Evolutionary conservation across 2,329 filamentous ascomycete species (phyloP).

Genomic region (Diplodia mutila): DNA sequence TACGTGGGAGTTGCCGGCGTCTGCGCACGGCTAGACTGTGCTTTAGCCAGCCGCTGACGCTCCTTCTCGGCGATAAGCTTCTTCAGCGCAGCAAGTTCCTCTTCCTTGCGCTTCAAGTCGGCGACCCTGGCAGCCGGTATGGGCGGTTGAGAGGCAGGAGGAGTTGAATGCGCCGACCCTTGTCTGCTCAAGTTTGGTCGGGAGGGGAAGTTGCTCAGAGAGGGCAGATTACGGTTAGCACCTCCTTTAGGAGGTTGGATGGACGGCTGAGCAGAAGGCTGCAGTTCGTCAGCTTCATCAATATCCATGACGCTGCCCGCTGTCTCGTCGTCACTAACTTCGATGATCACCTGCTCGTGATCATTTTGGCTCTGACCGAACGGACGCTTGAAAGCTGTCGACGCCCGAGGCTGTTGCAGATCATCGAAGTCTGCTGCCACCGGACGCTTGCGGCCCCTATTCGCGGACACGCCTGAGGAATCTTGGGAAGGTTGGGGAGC

Average conservation of each 20-base stretch:
- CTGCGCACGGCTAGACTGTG: constrained; percentile 20
- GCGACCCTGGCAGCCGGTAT: constrained; percentile 44
- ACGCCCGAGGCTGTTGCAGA: constrained; percentile 9
- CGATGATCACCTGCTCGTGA: constrained; percentile 73
- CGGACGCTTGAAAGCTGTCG: constrained; percentile 58
- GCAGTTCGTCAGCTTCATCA: constrained; percentile 52
- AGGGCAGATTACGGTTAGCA: constrained; percentile 15
- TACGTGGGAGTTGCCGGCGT: constrained; percentile 23
- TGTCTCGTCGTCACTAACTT: constrained; percentile 76
- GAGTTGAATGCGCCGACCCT: constrained; percentile 37
- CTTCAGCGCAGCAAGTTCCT: constrained; percentile 53
- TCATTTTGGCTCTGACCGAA: constrained; percentile 60
- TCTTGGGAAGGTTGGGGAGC: background rate
- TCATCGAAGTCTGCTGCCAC: constrained; percentile 42
- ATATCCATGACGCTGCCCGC: constrained; percentile 69
- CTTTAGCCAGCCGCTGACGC: constrained; percentile 27
- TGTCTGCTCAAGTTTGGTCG: constrained; percentile 33
- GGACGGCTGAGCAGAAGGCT: constrained; percentile 21
- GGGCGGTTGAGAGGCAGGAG: constrained; percentile 42
- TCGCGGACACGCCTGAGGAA: background rate
- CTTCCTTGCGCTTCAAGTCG: constrained; percentile 52
- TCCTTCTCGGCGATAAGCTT: constrained; percentile 53
- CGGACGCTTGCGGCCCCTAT: constrained; percentile 57
- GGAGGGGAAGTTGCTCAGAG: constrained; percentile 35
- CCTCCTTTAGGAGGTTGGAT: background rate